These are phyloP conservation scores for Aspergillus sp. DNA, from an alignment of 2,329 filamentous ascomycete species.

Conservation along the genomic window DNA sequence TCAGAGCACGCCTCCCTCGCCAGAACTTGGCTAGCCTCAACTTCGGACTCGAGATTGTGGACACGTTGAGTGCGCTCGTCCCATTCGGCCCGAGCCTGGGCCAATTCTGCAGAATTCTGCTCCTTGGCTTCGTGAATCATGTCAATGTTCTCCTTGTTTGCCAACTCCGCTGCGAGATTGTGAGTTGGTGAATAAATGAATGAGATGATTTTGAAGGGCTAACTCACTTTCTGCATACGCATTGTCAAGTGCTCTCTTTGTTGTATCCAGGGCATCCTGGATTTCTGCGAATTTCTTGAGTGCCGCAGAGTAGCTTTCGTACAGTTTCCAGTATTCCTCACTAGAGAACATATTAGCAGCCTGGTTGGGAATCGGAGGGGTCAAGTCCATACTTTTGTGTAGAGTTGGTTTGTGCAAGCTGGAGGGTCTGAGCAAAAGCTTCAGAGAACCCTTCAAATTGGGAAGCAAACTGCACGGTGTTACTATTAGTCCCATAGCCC, in stretches of 20 bases:
- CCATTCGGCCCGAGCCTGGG: slow-evolving; percentile 28
- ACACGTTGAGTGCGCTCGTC: slow-evolving; percentile 25
- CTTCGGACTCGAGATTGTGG: slow-evolving; percentile 32
- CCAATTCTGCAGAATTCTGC: slow-evolving; percentile 25
- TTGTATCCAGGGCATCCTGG: slow-evolving; percentile 28
- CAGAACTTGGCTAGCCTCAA: slow-evolving; percentile 30
- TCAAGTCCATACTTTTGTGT: slow-evolving; percentile 24
- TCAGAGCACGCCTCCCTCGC: slow-evolving; percentile 33
- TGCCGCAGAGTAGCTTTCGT: slow-evolving; percentile 30
- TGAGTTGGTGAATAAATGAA: slow-evolving; percentile 12
- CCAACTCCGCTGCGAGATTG: slow-evolving; percentile 22
- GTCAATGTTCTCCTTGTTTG: slow-evolving; percentile 31
- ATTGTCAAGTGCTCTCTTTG: slow-evolving; percentile 30
- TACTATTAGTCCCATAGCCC: slow-evolving; percentile 5
- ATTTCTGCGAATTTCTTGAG: slow-evolving; percentile 32
- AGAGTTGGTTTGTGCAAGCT: slow-evolving; percentile 27
- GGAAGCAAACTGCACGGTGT: slow-evolving; percentile 17
- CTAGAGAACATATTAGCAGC: slow-evolving; percentile 17
- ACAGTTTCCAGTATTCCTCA: slow-evolving; percentile 35
- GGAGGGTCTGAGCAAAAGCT: slow-evolving; percentile 22
- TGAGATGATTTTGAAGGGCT: neutral
- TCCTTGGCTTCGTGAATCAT: slow-evolving; percentile 31
- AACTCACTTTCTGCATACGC: slow-evolving; percentile 30
- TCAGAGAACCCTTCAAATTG: slow-evolving; percentile 28
- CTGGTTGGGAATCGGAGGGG: neutral